A percentile compares a stretch with the other conserved stretches of the same genome.
Conservation (phyloP, 768 basidiomycete genomes). For the Trametes coccinea region DNA sequence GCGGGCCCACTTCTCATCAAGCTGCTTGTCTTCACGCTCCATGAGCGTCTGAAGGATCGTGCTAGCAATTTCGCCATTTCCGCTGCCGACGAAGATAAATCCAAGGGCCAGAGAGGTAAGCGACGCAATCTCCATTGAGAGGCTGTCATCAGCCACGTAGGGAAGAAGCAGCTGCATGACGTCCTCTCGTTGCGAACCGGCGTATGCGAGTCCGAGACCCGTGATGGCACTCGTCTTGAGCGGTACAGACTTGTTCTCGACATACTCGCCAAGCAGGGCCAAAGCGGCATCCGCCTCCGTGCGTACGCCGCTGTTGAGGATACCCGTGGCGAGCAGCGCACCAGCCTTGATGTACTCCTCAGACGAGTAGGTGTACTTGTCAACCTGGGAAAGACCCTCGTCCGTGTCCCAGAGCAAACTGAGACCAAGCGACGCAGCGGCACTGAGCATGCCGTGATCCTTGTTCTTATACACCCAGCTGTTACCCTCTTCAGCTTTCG, state of each 20-base stretch:
- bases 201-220: conserved; percentile 92
- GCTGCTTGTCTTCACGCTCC: conserved; percentile 72
- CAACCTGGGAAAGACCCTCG: conserved; percentile 88
- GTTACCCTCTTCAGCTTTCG: conserved; percentile 91
- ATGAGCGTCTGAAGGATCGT: conserved; percentile 90
- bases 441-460: conserved; percentile 98
- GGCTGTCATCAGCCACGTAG: conserved; percentile 74
- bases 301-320: conserved; percentile 85
- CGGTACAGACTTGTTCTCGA: conserved; percentile 81
- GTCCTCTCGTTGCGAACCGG: conserved; percentile 90
- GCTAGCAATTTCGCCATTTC: conserved; percentile 88
- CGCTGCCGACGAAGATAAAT: conserved; percentile 94
- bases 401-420: conserved; percentile 97
- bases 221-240: conserved; percentile 87
- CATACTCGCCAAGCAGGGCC: conserved; percentile 87
- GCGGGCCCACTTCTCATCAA: conserved; percentile 92
- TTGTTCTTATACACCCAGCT: conserved; percentile 99
- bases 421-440: conserved; percentile 91
- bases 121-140: conserved; percentile 87
- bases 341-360: conserved; percentile 99
- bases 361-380: conserved; percentile 95
- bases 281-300: conserved; percentile 93
- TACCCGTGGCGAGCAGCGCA: conserved; percentile 91
- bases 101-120: conserved; percentile 88
- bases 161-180: conserved; percentile 77